phyloP scores from a whole-genome alignment of 768 basidiomycete species.

The Tulasnella sp. region DNA sequence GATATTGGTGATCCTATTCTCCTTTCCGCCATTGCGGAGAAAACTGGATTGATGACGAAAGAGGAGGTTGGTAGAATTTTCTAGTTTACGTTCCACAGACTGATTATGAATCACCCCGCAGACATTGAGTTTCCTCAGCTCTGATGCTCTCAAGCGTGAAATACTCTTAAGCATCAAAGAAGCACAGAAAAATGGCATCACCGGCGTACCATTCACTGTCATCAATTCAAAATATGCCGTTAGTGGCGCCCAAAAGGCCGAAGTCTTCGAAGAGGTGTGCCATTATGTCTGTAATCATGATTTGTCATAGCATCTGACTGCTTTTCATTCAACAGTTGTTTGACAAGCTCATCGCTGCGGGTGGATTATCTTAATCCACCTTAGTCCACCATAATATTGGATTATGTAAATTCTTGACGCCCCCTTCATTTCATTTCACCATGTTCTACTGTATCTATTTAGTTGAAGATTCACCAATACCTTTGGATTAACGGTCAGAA shows the following conservation, averaged over 20 bases:
- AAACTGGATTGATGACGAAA: conserved; percentile 42
- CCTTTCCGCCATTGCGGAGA: conserved; percentile 46
- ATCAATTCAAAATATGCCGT: conserved; percentile 70
- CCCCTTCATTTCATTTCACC: no score
- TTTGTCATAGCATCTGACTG: no score
- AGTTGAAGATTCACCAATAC: no score
- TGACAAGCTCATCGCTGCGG: no score
- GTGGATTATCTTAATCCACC: no score
- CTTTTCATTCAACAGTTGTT: no score
- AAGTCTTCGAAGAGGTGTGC: conserved; percentile 37
- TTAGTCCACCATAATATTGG: no score
- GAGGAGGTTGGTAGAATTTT: conserved; percentile 36
- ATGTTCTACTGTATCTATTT: no score
- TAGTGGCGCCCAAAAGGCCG: conserved; percentile 57
- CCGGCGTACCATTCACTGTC: conserved; percentile 67
- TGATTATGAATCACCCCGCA: conserved; percentile 22
- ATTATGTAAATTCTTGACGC: no score
- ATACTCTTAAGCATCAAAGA: conserved; percentile 49
- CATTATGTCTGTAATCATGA: no score
- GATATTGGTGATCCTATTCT: conserved; percentile 49
- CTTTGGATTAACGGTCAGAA: no score
- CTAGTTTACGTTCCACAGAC: conserved; percentile 7
- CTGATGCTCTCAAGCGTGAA: conserved; percentile 51
- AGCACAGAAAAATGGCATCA: conserved; percentile 53
- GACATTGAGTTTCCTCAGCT: conserved; percentile 51